Evolutionary conservation across 2,329 filamentous ascomycete genomes (phyloP), one percentile per base, ranked within the genome.

Genomic region (Aschersonia sp.): DNA sequence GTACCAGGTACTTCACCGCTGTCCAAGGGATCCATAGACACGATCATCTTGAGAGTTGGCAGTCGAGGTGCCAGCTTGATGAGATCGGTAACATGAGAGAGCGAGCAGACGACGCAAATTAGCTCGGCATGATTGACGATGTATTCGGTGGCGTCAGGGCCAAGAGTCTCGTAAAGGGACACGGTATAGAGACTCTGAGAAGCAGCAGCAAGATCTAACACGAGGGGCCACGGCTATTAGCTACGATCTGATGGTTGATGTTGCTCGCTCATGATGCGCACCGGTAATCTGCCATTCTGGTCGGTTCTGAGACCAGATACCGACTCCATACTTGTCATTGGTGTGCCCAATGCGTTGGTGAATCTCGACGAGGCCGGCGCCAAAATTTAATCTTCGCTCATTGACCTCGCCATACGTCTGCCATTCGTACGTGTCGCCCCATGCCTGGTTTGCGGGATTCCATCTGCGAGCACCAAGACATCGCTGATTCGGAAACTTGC

Each of bases 141-240:
- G 69, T 86, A 97, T 68, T 97, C 89, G 49, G 86, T 89, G 2
- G 89, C 80, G 55, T 95, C 87, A 9, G 91, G 84, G 7, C 91
- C 91, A 4, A 98, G 78, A 9, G 91, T 96, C 65, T 97, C 92
- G 71, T 98, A 98, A 46, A 98, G 82, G 4, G 91, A 95, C 48
- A 98, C 89, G 29, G 84, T 86, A 67, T 76, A 97, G 31, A 97
- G 78, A 5, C 84, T 79, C 65, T 97, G 92, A 9, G 89, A 92
- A 68, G 86, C 80, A 61, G 85, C 82, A 40, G 80, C 92, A 59
- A 97, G 70, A 71, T 97, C 91, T 87, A 50, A 3, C 28, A 38
- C 29, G n/a, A 38, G 9, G n/a, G 5, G 30, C 45, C 10, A 30
- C 20, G 3, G 31, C 12, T 10, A 31, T 48, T 38, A 40, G 50